phyloP scores from a whole-genome alignment of 2,329 filamentous ascomycete species.

The Rutstroemia sp. region DNA sequence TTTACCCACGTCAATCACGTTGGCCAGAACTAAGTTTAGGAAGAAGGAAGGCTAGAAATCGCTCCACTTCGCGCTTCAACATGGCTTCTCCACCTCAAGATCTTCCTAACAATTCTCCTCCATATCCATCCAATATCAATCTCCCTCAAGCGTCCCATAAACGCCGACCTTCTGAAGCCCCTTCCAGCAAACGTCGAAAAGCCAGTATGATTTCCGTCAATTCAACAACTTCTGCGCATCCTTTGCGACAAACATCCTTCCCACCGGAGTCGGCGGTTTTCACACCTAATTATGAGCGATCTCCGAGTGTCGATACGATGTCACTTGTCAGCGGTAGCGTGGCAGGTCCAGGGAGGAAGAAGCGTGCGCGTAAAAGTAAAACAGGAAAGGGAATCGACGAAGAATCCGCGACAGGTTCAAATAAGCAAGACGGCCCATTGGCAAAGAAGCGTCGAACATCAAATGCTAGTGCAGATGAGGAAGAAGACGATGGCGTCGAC shows the following conservation, averaged over 20 bases:
- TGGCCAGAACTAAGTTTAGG: not conserved
- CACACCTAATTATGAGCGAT: constrained; percentile 45
- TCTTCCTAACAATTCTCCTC: constrained; percentile 41
- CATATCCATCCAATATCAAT: constrained; percentile 42
- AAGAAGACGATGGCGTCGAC: constrained; percentile 37
- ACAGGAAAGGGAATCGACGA: constrained; percentile 40
- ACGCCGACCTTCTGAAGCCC: constrained; percentile 44
- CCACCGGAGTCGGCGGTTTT: constrained; percentile 51
- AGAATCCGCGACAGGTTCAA: constrained; percentile 1
- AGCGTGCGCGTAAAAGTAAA: constrained; percentile 56
- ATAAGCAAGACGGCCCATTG: constrained; percentile 33
- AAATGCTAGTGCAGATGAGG: constrained; percentile 42
- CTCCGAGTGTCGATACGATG: constrained; percentile 55
- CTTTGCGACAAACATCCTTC: constrained; percentile 75
- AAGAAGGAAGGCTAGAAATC: not conserved
- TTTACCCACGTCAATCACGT: not conserved
- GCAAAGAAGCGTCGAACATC: constrained; percentile 36
- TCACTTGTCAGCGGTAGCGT: constrained; percentile 56
- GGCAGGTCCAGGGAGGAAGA: constrained; percentile 45
- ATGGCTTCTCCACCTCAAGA: constrained; percentile 28
- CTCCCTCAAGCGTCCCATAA: constrained; percentile 49
- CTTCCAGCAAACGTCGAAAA: constrained; percentile 60
- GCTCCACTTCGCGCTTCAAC: not conserved
- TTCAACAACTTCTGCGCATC: constrained; percentile 49
- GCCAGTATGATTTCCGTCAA: constrained; percentile 53